These are phyloP conservation scores for Xerocomus nothofagi DNA, from an alignment of 1,284 basidiomycete species.

Conservation along the genomic window DNA sequence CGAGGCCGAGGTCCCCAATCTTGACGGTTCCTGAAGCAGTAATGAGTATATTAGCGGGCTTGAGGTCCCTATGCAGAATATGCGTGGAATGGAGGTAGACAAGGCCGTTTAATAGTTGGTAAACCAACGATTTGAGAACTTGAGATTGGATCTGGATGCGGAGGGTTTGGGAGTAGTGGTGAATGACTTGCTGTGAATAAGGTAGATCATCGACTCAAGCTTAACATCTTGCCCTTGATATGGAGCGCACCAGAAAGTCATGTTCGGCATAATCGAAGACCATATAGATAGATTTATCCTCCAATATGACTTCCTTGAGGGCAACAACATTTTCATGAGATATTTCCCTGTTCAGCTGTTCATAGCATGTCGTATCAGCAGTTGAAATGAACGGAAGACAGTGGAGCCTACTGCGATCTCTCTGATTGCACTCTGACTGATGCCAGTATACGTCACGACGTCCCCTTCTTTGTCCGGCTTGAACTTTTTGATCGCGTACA, in stretches of 20 bases:
- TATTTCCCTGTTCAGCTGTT: conserved; percentile 90
- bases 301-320: conserved; percentile 91
- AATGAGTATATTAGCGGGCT: conserved; percentile 98
- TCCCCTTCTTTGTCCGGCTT: conserved; percentile 99
- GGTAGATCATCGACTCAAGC: background rate
- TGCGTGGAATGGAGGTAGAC: conserved; percentile 94
- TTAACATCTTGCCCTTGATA: background rate
- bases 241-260: conserved; percentile 80
- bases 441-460: conserved; percentile 90
- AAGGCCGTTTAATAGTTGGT: conserved; percentile 95
- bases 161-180: conserved; percentile 91
- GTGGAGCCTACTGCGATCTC: conserved; percentile 83
- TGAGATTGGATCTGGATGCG: conserved; percentile 71
- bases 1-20: conserved; percentile 96
- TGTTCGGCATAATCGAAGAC: conserved; percentile 99
- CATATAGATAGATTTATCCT: conserved; percentile 99
- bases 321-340: conserved; percentile 91
- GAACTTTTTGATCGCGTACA: conserved; percentile 99
- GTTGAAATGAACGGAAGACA: background rate
- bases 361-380: background rate
- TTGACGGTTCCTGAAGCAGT: conserved; percentile 90
- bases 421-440: conserved; percentile 94
- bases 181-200: conserved; percentile 85
- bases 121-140: conserved; percentile 90
- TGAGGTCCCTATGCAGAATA: conserved; percentile 95